Evolutionary conservation across 164 flowering plant genomes (phyloP).

Genomic region (Sextonia rubra): DNA sequence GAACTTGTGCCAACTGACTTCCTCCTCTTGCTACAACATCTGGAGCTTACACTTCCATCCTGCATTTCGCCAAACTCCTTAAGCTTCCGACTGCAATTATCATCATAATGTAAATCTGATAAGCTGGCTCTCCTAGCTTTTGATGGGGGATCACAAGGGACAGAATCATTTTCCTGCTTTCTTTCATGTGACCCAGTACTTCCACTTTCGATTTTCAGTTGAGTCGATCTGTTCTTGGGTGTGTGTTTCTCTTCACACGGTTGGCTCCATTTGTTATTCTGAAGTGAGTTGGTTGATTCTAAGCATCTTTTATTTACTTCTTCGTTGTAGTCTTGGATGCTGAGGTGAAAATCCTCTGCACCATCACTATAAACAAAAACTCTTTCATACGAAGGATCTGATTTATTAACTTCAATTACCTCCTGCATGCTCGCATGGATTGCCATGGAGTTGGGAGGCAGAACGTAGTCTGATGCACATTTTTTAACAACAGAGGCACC

Average conservation of each 20-base stretch:
- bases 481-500: slow-evolving; percentile 6
- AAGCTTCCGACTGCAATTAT: neutral
- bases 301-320: slow-evolving; percentile 54
- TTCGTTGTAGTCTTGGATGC: slow-evolving; percentile 18
- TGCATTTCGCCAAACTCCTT: slow-evolving; percentile 7
- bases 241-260: neutral
- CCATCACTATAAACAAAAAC: slow-evolving; percentile 49
- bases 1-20: slow-evolving; percentile 24
- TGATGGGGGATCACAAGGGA: neutral
- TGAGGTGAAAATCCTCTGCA: slow-evolving; percentile 46
- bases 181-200: neutral
- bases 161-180: neutral
- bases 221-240: neutral
- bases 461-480: neutral
- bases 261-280: neutral
- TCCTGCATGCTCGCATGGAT: neutral
- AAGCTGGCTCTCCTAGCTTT: slow-evolving; percentile 3
- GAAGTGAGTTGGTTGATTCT: slow-evolving; percentile 20
- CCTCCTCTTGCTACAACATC: slow-evolving; percentile 18
- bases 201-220: neutral
- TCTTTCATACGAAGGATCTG: slow-evolving; percentile 16
- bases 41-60: slow-evolving; percentile 19
- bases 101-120: slow-evolving; percentile 4
- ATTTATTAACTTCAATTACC: neutral
- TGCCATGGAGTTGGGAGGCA: neutral